Evolutionary conservation across 2,329 filamentous ascomycete genomes (phyloP).

Genomic region (Onygenales sp.): DNA sequence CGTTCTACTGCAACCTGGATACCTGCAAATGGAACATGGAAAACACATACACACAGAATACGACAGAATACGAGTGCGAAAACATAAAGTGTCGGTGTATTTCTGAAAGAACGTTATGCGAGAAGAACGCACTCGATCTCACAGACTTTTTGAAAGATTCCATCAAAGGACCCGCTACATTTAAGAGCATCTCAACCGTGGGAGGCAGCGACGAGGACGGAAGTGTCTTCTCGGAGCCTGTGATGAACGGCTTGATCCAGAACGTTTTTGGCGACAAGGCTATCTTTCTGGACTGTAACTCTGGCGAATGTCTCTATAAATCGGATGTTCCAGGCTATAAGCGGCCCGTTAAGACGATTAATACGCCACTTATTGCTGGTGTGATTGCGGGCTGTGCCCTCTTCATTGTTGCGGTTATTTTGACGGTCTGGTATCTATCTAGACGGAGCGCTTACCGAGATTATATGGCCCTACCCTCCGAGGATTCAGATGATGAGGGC

Average conservation of each 20-base stretch:
- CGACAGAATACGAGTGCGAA: constrained; percentile 74
- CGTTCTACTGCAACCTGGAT: constrained; percentile 88
- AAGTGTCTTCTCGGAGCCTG: constrained; percentile 81
- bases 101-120: constrained; percentile 85
- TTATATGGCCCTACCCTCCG: constrained; percentile 67
- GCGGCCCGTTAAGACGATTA: constrained; percentile 84
- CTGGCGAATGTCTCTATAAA: constrained; percentile 87
- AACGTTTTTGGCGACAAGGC: constrained; percentile 84
- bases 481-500: constrained; percentile 81
- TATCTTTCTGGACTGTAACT: constrained; percentile 70
- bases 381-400: constrained; percentile 80
- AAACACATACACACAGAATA: constrained; percentile 62
- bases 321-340: constrained; percentile 89
- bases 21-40: constrained; percentile 66
- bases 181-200: constrained; percentile 55
- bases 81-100: constrained; percentile 82
- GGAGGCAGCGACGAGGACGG: constrained; percentile 53
- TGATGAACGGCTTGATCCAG: constrained; percentile 84
- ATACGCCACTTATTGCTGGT: constrained; percentile 88
- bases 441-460: constrained; percentile 54
- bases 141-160: constrained; percentile 73
- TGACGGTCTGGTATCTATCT: constrained; percentile 80
- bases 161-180: constrained; percentile 81
- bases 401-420: constrained; percentile 78
- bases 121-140: constrained; percentile 82